Conservation (phyloP, 2,329 filamentous ascomycete genomes). For the Fusarium tjaetaba region DNA sequence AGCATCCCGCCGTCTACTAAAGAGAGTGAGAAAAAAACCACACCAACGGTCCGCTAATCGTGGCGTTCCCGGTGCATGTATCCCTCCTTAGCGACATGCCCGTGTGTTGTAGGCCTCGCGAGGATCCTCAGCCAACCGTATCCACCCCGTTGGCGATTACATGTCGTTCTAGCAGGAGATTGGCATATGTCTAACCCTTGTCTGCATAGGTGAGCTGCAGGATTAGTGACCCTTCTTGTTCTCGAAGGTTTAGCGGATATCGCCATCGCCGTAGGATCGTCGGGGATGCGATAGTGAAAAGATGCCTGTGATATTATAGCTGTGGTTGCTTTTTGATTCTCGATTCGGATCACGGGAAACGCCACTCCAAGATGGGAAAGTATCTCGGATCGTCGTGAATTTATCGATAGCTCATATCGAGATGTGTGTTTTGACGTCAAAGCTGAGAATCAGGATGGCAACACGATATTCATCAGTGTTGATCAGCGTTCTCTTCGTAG, state of each 20-base stretch:
- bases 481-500: too few species aligned
- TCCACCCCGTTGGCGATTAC: conserved; percentile 21
- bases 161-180: not conserved
- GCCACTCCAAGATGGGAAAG: not conserved
- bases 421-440: not conserved
- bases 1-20: too few species aligned
- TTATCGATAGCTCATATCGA: too few species aligned
- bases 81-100: conserved; percentile 2
- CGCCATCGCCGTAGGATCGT: not conserved
- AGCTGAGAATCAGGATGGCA: fast-evolving
- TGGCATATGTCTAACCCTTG: conserved; percentile 1
- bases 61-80: conserved; percentile 16
- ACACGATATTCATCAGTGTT: too few species aligned
- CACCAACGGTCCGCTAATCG: conserved; percentile 12
- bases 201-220: not conserved
- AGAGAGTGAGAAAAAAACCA: too few species aligned
- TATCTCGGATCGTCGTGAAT: fast-evolving
- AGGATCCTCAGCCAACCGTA: conserved; percentile 11
- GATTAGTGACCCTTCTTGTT: not conserved
- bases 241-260: not conserved
- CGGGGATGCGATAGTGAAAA: not conserved
- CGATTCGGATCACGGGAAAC: fast-evolving
- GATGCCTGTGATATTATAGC: not conserved
- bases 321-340: not conserved
- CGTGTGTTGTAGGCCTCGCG: not conserved